Base-by-base conservation (phyloP, 306 rosid genomes). In the Corylus avellana region DNA sequence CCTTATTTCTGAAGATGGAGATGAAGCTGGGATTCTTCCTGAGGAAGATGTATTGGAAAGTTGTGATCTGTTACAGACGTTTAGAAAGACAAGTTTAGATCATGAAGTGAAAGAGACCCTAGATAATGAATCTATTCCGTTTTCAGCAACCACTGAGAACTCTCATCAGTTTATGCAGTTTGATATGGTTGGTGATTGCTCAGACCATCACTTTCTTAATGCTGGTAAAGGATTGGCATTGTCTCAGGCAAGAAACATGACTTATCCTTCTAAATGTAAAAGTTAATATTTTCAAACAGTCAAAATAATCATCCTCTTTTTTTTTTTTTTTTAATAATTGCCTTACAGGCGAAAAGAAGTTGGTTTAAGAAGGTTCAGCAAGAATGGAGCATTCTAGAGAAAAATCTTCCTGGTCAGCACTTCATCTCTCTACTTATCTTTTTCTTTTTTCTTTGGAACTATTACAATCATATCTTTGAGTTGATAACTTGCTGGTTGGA, bases 321-420 rank as follows among this genome's bases (percentile, higher is more conserved):
- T 73, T 51, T 85, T 8, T 73, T 51, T 86, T 8, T 70, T 39
- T 3, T 39, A 5, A 63, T 51, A 56, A 44, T 83, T 70, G 39
- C 61, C 44, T 83, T 54, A 14, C 67, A 93, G 99, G 85, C 86
- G 58, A 86, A 88, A 84, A 90, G 88, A 78, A 85, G 80, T 75
- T 96, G 98, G 99, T 79, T 85, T 76, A 96, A 93, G 84, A 96
- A 87, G 89, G 90, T 96, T 70, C 99, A 96, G 74, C 91, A 83
- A 79, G 99, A 96, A 85, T 96, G 99, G 99, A 84, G 86, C 89
- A 89, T 89, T 73, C 89, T 96, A 48, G 92, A 91, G 89, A 88
- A 87, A 82, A 86, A 85, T 86, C 96, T 93, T 79, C 97, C 99
- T 51, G 99, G 99, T 96, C 20, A 72, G 81, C 79, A 84, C 75